Base-by-base conservation (phyloP, 352 stramenopile species). In the Elongisporangium prolatum region DNA sequence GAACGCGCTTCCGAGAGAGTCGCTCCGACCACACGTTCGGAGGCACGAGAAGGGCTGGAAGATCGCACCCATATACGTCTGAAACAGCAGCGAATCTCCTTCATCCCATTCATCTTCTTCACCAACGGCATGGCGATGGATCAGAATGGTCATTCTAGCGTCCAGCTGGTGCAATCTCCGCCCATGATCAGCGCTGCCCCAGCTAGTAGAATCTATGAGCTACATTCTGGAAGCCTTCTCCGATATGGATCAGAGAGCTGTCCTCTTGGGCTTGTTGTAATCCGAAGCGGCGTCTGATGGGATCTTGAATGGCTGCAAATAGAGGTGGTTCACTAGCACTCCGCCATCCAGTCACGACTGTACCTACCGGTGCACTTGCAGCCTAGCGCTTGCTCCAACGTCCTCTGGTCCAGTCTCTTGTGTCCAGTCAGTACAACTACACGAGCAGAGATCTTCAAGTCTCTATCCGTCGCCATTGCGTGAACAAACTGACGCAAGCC, bases 1-100 rank as follows among this genome's bases (percentile, higher is more conserved):
- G 34, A 50, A 8, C 37, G 49, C 3, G 67, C 50, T 25, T 61
- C 50, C 10, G 48, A 54, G 21, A 57, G 47, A 22, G 59, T 57
- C 6, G 53, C 52, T 37, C 52, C 49, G 21, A 63, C 52, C 20
- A 69, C 48, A 21, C 59, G 54, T 57, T 21, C 5, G 53, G 37
- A 22, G 25, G 54, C 3, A 69, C 37, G 17, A 69, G 17, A 20
- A 54, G 18, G 67, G 50, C 24, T 56, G 52, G 20, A 62, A 59
- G 16, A 52, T 47, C 22, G 59, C 63, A 53, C 53, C 21, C 13
- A 66, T 59, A 20, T 69, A 69, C 18, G 59, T 59, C 38, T 58
- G 34, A 38, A 69, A 69, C 10, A 51, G n/a, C 16, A 37, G 38
- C 3, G 63, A 21, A 5, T 38, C 47, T 22, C 20, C 3, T 3